These are phyloP conservation scores for Pichia phayaonensis DNA, from an alignment of 805 yeast species.

Conservation along the genomic window DNA sequence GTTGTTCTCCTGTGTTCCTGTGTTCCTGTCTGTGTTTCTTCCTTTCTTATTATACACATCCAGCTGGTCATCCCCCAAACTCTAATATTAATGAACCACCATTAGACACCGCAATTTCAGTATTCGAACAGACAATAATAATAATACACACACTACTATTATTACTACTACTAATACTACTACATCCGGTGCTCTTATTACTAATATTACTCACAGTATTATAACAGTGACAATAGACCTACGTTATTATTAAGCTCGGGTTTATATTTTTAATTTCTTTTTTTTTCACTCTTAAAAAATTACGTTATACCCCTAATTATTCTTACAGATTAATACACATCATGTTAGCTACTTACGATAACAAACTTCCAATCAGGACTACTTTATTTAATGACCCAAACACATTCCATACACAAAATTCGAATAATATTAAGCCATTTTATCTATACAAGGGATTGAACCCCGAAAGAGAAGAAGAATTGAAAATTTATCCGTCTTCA, in stretches of 20 bases:
- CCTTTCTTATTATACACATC: neutral
- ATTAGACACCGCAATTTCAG: neutral
- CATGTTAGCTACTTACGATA: neutral
- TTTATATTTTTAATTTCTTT: too few species aligned
- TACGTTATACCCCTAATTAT: neutral
- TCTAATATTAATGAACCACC: neutral
- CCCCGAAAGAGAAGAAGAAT: constrained; percentile 4
- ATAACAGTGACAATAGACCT: too few species aligned
- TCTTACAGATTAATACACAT: neutral
- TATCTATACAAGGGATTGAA: constrained; percentile 7
- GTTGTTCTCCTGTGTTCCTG: neutral
- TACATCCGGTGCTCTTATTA: too few species aligned
- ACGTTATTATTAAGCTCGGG: too few species aligned
- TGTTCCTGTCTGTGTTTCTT: neutral
- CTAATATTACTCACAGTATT: too few species aligned
- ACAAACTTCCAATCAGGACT: neutral
- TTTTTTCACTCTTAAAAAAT: too few species aligned
- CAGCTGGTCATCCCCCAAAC: neutral
- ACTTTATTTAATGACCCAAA: neutral
- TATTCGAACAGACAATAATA: too few species aligned
- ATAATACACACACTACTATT: too few species aligned
- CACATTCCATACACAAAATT: neutral
- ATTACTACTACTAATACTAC: too few species aligned
- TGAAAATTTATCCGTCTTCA: constrained; percentile 7
- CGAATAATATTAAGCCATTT: constrained; percentile 3